Evolutionary conservation across 1,139 yeast species (phyloP).

Genomic region (Kurtzmaniella quercitrusa): DNA sequence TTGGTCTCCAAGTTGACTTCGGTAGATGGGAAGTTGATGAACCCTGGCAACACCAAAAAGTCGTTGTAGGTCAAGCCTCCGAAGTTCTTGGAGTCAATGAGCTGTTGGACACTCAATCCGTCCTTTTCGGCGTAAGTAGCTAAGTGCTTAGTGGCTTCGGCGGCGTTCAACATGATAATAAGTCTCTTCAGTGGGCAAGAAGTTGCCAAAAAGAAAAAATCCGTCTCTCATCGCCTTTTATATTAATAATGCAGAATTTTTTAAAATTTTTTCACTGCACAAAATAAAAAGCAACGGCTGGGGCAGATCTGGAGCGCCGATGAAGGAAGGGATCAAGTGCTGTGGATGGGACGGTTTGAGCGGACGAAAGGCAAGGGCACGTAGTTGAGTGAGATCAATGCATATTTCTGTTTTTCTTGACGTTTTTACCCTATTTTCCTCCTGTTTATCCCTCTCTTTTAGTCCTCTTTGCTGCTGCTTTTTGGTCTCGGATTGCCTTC

Average conservation of each 20-base stretch:
- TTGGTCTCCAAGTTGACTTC: conserved; percentile 74
- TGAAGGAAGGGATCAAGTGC: too few relatives aligned
- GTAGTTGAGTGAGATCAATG: too few relatives aligned
- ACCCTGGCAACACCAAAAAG: conserved; percentile 91
- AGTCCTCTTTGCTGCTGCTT: too few relatives aligned
- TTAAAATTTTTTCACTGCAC: conserved; percentile 5
- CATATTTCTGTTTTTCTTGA: too few relatives aligned
- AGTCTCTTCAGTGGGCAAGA: background rate
- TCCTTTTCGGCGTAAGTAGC: conserved; percentile 66
- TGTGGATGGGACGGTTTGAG: too few relatives aligned
- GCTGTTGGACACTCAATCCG: conserved; percentile 78
- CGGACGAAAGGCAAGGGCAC: too few relatives aligned
- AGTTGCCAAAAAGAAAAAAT: conserved; percentile 4
- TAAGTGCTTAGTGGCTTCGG: conserved; percentile 67
- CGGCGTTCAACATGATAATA: conserved; percentile 45
- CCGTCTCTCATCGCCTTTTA: conserved; percentile 7
- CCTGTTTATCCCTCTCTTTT: too few relatives aligned
- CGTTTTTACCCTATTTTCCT: too few relatives aligned
- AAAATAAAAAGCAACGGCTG: background rate
- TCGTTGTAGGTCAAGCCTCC: conserved; percentile 99
- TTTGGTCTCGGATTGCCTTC: too few relatives aligned
- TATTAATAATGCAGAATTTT: conserved; percentile 9
- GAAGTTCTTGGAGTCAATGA: conserved; percentile 84
- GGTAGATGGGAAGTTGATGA: conserved; percentile 82
- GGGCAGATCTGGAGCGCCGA: too few relatives aligned